Evolutionary conservation across 176 grass and related monocot genomes (phyloP), one percentile per base, ranked within the genome.

Genomic region (Poa pratensis): DNA sequence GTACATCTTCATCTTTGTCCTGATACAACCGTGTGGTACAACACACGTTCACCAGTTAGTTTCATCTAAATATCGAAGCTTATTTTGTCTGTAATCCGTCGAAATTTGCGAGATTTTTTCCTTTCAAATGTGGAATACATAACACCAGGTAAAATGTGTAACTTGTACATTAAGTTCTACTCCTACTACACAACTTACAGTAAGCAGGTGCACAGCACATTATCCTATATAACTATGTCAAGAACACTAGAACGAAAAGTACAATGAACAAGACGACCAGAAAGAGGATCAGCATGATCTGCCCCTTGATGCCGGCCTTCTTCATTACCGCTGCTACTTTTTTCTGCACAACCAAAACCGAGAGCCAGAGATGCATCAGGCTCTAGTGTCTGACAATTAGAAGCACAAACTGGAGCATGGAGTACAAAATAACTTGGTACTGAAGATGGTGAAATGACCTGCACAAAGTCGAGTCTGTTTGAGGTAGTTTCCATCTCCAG

Each of bases 401-500:
- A 37, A 5, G 35, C 35, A 37, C 35, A 37, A 37, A 5, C 35
- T n/a, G 39, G 42, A 45, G 42, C 42, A 45, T 1, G 1, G 1
- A 42, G 9, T 45, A 6, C 1, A 66, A 66, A 32, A 4, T 11
- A 45, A 7, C 26, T 55, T 55, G 19, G 53, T 17, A 17, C 1
- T 24, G 32, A 34, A 81, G 14, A 80, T 37, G 15, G 63, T 14
- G 10, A 60, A 62, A 60, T 32, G 6, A 93, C 95, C 92, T 93
- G 92, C 59, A 98, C 96, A 62, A 98, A 96, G 68, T 95, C 93
- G 27, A 98, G 96, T 64, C 93, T 93, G 80, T 95, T 98, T 19
- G 96, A 96, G 64, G 96, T 98, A 23, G 93, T 96, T 54, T 98
- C 96, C 93, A 96, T 98, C 67, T 98, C 96, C 84, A 90, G 75